phyloP scores from a whole-genome alignment of 106 monocot species.

The Dendrobium officinale region DNA sequence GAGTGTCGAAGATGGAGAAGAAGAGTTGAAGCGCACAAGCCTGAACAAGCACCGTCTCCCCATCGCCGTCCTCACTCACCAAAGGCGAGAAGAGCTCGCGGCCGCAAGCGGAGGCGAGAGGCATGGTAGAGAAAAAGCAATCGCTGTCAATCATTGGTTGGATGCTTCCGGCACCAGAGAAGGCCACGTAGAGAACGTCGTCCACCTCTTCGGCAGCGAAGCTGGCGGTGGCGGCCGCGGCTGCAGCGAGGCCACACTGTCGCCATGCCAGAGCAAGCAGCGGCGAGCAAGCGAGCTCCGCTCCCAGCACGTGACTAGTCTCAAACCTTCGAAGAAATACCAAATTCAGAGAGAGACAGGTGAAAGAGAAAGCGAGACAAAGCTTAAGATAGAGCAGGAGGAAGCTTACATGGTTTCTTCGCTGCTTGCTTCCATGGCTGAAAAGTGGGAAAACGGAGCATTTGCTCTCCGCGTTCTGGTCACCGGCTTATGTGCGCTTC shows the following conservation, averaged over 20 bases:
- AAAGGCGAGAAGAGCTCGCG: slow-evolving; percentile 34
- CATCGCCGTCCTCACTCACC: slow-evolving; percentile 17
- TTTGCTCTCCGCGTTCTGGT: too few relatives aligned
- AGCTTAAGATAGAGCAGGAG: too few relatives aligned
- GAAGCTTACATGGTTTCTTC: slow-evolving; percentile 16
- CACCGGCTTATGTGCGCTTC: too few relatives aligned
- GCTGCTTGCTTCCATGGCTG: slow-evolving; percentile 1
- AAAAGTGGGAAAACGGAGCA: too few relatives aligned
- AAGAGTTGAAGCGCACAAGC: slow-evolving; percentile 26
- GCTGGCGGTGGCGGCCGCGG: not conserved
- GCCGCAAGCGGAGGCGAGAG: slow-evolving; percentile 7
- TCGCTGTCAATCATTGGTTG: not conserved
- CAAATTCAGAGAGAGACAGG: too few relatives aligned
- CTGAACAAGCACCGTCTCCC: slow-evolving; percentile 36
- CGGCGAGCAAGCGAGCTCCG: slow-evolving; percentile 36
- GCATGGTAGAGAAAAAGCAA: slow-evolving; percentile 12
- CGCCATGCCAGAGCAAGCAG: slow-evolving; percentile 35
- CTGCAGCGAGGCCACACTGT: slow-evolving; percentile 22
- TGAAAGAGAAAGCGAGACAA: too few relatives aligned
- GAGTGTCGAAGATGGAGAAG: slow-evolving; percentile 16
- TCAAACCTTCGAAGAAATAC: slow-evolving; percentile 31
- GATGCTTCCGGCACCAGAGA: slow-evolving; percentile 25
- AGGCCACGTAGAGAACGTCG: slow-evolving; percentile 36
- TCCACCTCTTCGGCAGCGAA: slow-evolving; percentile 11
- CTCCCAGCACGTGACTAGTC: slow-evolving; percentile 50